Evolutionary conservation across 345 rosid species (phyloP), one percentile per base, ranked within the genome.

Genomic region (Erucastrum elatum): DNA sequence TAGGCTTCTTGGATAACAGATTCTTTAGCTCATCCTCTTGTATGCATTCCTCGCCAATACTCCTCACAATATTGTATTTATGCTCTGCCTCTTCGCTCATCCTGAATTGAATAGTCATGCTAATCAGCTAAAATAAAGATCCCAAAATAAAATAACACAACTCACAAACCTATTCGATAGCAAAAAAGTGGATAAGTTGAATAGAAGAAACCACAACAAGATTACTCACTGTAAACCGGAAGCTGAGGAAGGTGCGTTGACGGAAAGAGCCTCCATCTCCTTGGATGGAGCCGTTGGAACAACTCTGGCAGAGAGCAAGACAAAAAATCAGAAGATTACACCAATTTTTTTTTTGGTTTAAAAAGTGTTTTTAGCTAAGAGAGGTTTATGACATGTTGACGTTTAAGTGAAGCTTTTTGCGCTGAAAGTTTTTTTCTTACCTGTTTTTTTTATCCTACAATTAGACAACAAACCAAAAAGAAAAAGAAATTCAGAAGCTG

Each of bases 11-110:
- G 37, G 88, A 70, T n/a, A 94, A 88, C 70, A 94, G 92, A 75
- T 85, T 91, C 84, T 82, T 39, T 29, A 94, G 84, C 77, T 94
- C 96, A 65, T 89, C 98, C 68, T 94, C 94, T 66, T 89, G 94
- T 10, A 92, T 91, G 68, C 98, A 90, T 85, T 92, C 98, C 80
- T 91, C 97, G 44, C 67, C 67, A 15, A 64, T 64, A 64, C 26
- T 64, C 27, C 67, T 64, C 7, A 33, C 67, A 64, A 33, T 16
- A 10, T 64, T 17, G 27, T 64, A 64, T 33, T 33, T 64, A 11
- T 8, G 15, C 67, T 33, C 67, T 4, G 15, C 67, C 67, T 64
- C 67, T 21, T 64, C 67, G 67, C 67, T 64, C 67, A 64, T 64
- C 67, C 67, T 64, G 26, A 33, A 33, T 64, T 3, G 21, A 64